Evolutionary conservation across 768 basidiomycete genomes (phyloP), one percentile per base, ranked within the genome.

Genomic region (Mycena metata): DNA sequence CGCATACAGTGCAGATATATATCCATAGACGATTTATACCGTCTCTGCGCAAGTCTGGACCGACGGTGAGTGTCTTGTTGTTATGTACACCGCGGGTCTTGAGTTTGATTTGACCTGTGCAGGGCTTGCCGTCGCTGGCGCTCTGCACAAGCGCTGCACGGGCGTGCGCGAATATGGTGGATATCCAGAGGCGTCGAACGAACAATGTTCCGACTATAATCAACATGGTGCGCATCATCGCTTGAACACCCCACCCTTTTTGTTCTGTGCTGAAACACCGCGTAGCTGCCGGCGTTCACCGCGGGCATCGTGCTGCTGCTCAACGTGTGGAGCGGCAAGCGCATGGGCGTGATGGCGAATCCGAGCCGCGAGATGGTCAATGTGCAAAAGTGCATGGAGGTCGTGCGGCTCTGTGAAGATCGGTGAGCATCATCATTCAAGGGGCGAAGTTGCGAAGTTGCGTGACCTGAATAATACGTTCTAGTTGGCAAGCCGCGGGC

Each of bases 91-190:
- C 15, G 39, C 39, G 6, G 30, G 30, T 30, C n/a, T n/a, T n/a
- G n/a, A n/a, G 30, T 30, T 3, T 30, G 2, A 39, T 10, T 10
- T 39, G 39, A 39, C 15, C n/a, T n/a, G n/a, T n/a, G 39, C 39
- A 39, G 39, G 39, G 39, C 2, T 10, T 39, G 11, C 39, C 39
- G 50, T 73, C 93, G 0, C 82, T 95, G 39, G 91, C 92, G 0
- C 94, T 95, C 58, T 95, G 94, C 76, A 90, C 91, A 17, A 95
- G 93, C 69, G 89, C 95, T 1, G 92, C 95, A 3, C 84, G 93
- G 15, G 93, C 91, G 3, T 90, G 88, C 68, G 88, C 88, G 42
- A 91, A 91, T 73, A 85, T 96, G 23, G 77, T 93, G 24, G 92
- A 94, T 79, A 64, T 79, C 45, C 77, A 76, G 30, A 41, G 52